Evolutionary conservation across 2,329 filamentous ascomycete species (phyloP).

Genomic region (Lojkania enalia): DNA sequence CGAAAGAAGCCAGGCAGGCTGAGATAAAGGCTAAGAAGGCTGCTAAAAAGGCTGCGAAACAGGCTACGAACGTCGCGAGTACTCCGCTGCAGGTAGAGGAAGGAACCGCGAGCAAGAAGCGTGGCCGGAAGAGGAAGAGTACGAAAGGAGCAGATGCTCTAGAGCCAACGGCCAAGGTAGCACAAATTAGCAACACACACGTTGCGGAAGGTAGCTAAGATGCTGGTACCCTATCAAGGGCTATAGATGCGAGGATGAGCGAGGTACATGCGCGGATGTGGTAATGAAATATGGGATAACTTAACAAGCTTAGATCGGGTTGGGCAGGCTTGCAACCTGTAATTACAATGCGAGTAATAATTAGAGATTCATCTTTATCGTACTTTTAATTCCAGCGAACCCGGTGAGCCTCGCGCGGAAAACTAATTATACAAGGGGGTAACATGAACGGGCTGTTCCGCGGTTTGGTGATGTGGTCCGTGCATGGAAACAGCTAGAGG

Average conservation of each 20-base stretch:
- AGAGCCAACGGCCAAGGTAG: conserved; percentile 10
- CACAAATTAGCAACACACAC: conserved; percentile 5
- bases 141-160: conserved; percentile 6
- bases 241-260: not conserved
- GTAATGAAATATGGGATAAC: not conserved
- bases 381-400: no score
- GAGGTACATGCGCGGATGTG: not conserved
- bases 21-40: conserved; percentile 7
- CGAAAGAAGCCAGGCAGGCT: conserved; percentile 19
- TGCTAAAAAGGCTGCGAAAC: conserved; percentile 1
- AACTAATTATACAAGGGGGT: no score
- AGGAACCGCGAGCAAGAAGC: conserved; percentile 6
- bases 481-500: no score
- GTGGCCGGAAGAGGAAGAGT: conserved; percentile 12
- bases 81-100: conserved; percentile 2
- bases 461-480: no score
- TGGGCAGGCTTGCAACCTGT: no score
- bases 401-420: no score
- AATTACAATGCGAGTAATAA: no score
- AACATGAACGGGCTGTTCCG: no score
- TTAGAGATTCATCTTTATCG: no score
- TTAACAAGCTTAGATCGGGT: no score
- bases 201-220: conserved; percentile 5
- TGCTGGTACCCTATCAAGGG: not conserved
- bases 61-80: not conserved